phyloP scores from a whole-genome alignment of 2,329 filamentous ascomycete genomes.

The Claviceps spartinae region DNA sequence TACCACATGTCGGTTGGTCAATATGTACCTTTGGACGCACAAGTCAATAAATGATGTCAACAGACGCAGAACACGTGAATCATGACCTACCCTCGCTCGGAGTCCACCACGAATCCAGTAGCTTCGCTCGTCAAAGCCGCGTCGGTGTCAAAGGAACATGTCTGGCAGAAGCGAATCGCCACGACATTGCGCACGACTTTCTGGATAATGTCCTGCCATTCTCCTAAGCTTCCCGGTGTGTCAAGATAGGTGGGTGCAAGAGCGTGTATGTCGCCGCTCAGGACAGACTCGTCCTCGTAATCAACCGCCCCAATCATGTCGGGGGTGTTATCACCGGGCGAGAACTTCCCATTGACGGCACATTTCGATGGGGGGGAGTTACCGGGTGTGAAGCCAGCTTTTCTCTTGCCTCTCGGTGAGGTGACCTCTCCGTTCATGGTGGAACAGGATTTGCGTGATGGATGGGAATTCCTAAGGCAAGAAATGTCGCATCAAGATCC shows the following conservation, averaged over 20 bases:
- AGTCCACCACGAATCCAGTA: constrained; percentile 94
- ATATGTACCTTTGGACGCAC: constrained; percentile 46
- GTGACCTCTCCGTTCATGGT: constrained; percentile 31
- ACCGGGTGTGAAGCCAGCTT: constrained; percentile 31
- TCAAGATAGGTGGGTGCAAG: constrained; percentile 21
- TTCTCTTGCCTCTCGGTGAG: constrained; percentile 36
- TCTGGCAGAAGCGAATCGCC: constrained; percentile 98
- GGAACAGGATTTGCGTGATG: constrained; percentile 2
- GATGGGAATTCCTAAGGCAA: neutral
- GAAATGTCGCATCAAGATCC: constrained; percentile 5
- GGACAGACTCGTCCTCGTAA: constrained; percentile 28
- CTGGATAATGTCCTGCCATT: constrained; percentile 95
- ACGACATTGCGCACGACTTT: constrained; percentile 90
- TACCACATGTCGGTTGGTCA: constrained; percentile 87
- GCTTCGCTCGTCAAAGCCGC: constrained; percentile 86
- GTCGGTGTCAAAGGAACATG: constrained; percentile 96
- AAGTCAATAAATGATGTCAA: neutral
- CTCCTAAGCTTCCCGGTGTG: constrained; percentile 31
- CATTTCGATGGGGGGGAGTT: constrained; percentile 22
- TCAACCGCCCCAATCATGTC: constrained; percentile 22
- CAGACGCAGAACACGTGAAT: neutral
- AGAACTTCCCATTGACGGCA: constrained; percentile 32
- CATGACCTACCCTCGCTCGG: constrained; percentile 59
- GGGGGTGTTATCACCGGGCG: constrained; percentile 35
- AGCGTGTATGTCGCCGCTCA: constrained; percentile 26